A percentile compares a stretch with the other conserved stretches of the same genome.
phyloP scores from a whole-genome alignment of 202 grass and related monocot species.

The Hordeum pubiflorum region DNA sequence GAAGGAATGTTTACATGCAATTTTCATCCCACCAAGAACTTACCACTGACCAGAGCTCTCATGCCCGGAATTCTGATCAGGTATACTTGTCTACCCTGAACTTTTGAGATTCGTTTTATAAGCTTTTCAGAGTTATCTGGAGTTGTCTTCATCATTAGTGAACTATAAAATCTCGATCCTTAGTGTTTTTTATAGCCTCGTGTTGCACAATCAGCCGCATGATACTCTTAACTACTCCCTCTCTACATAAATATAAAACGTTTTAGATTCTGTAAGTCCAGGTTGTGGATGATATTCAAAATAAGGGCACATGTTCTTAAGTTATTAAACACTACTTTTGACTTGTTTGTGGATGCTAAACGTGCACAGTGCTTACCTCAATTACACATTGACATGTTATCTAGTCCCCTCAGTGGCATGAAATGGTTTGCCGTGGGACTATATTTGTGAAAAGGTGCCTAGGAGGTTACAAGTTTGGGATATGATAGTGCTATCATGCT shows the following conservation, averaged over 20 bases:
- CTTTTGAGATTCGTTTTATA: neutral
- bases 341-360: neutral
- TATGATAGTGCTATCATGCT: neutral
- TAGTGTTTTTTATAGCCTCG: neutral
- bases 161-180: neutral
- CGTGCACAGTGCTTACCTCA: neutral
- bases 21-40: conserved; percentile 98
- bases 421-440: neutral
- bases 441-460: neutral
- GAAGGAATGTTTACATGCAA: conserved; percentile 95
- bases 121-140: neutral
- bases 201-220: neutral
- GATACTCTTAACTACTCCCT: neutral
- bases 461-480: neutral
- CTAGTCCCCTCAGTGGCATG: neutral
- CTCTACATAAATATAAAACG: no score
- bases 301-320: neutral
- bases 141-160: neutral
- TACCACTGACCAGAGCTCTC: conserved; percentile 87
- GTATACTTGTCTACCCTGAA: conserved; percentile 24
- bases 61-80: conserved; percentile 82
- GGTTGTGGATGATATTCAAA: neutral
- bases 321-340: neutral
- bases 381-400: neutral
- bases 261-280: neutral